Percentiles rank a stretch among this genome's conserved stretches.
phyloP scores from a whole-genome alignment of 2,329 filamentous ascomycete species.

The Pseudogymnoascus verrucosus region DNA sequence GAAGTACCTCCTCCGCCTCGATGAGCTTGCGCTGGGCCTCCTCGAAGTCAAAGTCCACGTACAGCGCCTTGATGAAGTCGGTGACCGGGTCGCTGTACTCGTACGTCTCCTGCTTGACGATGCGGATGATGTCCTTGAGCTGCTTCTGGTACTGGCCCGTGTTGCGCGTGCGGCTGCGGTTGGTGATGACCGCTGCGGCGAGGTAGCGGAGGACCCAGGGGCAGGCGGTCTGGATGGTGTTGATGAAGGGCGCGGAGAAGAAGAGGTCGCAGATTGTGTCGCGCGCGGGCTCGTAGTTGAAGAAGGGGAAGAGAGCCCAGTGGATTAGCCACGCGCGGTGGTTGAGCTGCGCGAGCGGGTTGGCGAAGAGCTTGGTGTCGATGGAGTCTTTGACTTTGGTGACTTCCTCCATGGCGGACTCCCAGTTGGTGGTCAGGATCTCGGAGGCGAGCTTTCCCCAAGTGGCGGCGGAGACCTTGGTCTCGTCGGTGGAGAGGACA shows the following conservation, averaged over 20 bases:
- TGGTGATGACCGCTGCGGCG: slow-evolving; percentile 88
- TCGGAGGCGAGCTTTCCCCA: slow-evolving; percentile 98
- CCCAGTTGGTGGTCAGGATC: slow-evolving; percentile 93
- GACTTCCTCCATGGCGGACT: slow-evolving; percentile 82
- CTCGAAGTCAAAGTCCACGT: slow-evolving; percentile 94
- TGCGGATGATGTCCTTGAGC: slow-evolving; percentile 91
- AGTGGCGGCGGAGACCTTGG: slow-evolving; percentile 90
- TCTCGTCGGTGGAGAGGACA: slow-evolving; percentile 94
- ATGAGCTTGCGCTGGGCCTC: slow-evolving; percentile 84
- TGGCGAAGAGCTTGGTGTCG: slow-evolving; percentile 91
- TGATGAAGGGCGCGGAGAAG: slow-evolving; percentile 96
- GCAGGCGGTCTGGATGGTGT: slow-evolving; percentile 97
- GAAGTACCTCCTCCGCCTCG: slow-evolving; percentile 83
- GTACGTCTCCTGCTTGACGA: slow-evolving; percentile 94
- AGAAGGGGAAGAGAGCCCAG: slow-evolving; percentile 98
- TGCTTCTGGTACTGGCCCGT: slow-evolving; percentile 91
- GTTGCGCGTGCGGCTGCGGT: slow-evolving; percentile 72
- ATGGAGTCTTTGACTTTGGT: slow-evolving; percentile 86
- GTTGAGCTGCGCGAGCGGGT: slow-evolving; percentile 88
- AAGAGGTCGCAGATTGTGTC: slow-evolving; percentile 91
- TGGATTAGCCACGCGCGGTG: slow-evolving; percentile 97
- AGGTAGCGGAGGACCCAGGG: slow-evolving; percentile 96
- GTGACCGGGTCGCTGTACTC: slow-evolving; percentile 96
- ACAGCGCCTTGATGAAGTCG: slow-evolving; percentile 91
- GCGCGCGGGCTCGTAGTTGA: slow-evolving; percentile 89